Conservation (phyloP, 2,329 filamentous ascomycete genomes). For the Ophiosphaerella korrae region DNA sequence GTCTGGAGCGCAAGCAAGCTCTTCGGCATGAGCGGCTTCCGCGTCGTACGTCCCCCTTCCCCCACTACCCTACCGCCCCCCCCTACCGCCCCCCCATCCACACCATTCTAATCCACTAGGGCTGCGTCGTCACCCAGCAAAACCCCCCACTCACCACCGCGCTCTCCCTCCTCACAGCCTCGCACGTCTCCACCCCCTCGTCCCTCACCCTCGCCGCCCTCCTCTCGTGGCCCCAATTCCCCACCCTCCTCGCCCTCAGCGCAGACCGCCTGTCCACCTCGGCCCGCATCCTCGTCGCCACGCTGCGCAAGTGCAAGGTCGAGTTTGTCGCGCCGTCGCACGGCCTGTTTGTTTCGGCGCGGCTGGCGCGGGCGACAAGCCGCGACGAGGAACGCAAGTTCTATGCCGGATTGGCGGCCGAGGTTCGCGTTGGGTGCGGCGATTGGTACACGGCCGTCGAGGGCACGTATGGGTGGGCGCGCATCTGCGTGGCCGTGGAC, state of each 20-base stretch:
- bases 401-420: conserved; percentile 23
- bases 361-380: conserved; percentile 18
- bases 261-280: conserved; percentile 28
- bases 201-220: conserved; percentile 28
- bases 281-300: conserved; percentile 22
- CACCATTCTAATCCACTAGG: conserved; percentile 14
- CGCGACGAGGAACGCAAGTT: conserved; percentile 16
- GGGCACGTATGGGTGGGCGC: conserved; percentile 35
- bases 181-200: conserved; percentile 25
- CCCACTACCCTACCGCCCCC: no score
- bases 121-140: conserved; percentile 38
- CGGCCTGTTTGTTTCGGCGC: conserved; percentile 37
- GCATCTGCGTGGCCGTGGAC: conserved; percentile 29
- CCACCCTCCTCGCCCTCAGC: conserved; percentile 31
- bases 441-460: conserved; percentile 21
- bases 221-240: conserved; percentile 32
- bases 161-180: conserved; percentile 20
- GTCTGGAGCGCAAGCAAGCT: conserved; percentile 40
- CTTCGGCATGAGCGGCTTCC: conserved; percentile 35
- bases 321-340: conserved; percentile 29
- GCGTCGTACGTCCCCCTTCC: conserved; percentile 25
- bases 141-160: conserved; percentile 29
- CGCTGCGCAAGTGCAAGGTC: conserved; percentile 20
- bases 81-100: neutral
- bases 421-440: conserved; percentile 36